These are phyloP conservation scores for Adansonia rubrostipa DNA, from an alignment of 441 rosid species.

Conservation along the genomic window DNA sequence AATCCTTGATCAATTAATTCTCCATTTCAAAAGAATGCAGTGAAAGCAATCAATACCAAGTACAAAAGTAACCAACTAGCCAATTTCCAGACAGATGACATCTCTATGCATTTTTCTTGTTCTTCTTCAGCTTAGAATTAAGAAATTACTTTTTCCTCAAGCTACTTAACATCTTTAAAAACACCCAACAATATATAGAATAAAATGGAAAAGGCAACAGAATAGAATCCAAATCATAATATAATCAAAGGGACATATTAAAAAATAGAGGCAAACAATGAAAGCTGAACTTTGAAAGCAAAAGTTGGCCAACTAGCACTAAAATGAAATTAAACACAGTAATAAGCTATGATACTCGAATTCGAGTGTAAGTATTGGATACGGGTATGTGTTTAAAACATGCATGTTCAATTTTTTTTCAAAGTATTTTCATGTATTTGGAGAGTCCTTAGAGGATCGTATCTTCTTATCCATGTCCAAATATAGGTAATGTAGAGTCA, in stretches of 20 bases:
- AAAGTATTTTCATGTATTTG: no score
- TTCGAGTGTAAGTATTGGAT: no score
- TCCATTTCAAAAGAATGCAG: no score
- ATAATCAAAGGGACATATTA: background rate
- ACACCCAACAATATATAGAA: background rate
- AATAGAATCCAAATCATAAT: background rate
- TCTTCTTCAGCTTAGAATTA: slow-evolving; percentile 7
- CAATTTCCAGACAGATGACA: background rate
- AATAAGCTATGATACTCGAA: no score
- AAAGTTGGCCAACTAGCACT: slow-evolving; percentile 16
- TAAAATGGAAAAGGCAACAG: background rate
- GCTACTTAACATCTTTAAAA: background rate
- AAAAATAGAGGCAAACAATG: background rate
- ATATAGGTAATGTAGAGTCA: no score
- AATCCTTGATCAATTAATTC: background rate
- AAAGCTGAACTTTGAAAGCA: background rate
- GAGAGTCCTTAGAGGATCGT: no score
- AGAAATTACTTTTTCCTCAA: slow-evolving; percentile 7
- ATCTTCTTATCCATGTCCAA: no score
- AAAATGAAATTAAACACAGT: background rate
- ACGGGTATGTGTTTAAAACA: no score
- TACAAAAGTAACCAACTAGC: background rate
- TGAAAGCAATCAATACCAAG: background rate
- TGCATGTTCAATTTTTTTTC: no score
- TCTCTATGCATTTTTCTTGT: background rate